Conservation (phyloP, 2,329 filamentous ascomycete genomes). For the Cladosporium colombiae region DNA sequence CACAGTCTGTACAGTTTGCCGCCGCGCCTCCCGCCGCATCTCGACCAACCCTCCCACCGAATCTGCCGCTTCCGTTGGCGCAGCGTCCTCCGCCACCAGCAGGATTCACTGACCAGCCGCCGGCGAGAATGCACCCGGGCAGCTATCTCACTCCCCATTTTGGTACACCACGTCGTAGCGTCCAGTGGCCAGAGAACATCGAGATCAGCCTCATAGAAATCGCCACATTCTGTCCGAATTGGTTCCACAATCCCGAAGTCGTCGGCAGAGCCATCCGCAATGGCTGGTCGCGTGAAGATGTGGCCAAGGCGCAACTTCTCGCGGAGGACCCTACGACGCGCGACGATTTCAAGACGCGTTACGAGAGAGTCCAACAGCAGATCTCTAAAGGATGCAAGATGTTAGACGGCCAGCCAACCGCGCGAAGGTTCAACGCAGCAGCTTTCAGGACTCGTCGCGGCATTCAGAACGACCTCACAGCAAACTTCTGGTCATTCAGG, state of each 20-base stretch:
- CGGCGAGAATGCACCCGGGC: neutral
- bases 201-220: conserved; percentile 25
- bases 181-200: conserved; percentile 21
- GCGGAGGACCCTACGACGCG: neutral
- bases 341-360: neutral
- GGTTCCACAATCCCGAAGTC: conserved; percentile 17
- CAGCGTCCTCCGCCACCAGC: neutral
- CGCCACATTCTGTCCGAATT: conserved; percentile 23
- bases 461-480: conserved; percentile 21
- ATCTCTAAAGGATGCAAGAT: conserved; percentile 12
- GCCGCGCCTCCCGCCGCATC: neutral
- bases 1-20: neutral
- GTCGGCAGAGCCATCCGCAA: conserved; percentile 19
- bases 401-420: neutral
- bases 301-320: conserved; percentile 14
- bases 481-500: conserved; percentile 17
- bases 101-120: conserved; percentile 2
- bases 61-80: neutral
- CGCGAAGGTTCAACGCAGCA: neutral
- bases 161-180: conserved; percentile 13
- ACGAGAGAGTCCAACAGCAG: conserved; percentile 20
- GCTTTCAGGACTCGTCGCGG: neutral
- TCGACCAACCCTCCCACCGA: neutral
- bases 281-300: conserved; percentile 14
- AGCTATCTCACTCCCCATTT: neutral